Percentiles rank a stretch among this genome's conserved stretches.
Evolutionary conservation across 208 protist genomes (phyloP).

Genomic region (Trypanosoma vivax): DNA sequence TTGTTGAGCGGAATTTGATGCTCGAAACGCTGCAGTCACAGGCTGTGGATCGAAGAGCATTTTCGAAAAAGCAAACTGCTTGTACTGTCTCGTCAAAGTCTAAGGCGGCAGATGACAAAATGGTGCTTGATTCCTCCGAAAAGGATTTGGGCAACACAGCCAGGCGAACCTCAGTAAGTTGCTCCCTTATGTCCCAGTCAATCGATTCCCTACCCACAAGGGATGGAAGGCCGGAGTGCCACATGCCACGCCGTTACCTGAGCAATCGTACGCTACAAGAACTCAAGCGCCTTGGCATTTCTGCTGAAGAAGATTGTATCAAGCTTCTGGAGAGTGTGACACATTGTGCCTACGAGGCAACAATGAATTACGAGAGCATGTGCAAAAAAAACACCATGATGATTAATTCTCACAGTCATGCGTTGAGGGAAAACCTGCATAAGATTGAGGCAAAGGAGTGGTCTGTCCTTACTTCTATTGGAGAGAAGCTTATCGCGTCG

Average conservation of each 20-base stretch:
- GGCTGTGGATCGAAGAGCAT: conserved; percentile 10
- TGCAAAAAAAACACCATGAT: conserved; percentile 13
- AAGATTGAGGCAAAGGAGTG: conserved; percentile 16
- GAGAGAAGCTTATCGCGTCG: conserved; percentile 13
- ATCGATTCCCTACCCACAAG: neutral
- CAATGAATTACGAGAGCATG: conserved; percentile 6
- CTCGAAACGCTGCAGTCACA: conserved; percentile 11
- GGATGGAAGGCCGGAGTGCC: neutral
- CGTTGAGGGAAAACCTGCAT: conserved; percentile 10
- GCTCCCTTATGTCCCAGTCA: too few species aligned
- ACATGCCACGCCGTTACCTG: neutral
- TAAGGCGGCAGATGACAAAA: neutral
- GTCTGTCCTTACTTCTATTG: conserved; percentile 6
- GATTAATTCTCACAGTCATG: conserved; percentile 19
- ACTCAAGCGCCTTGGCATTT: conserved; percentile 12
- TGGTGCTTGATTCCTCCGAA: neutral
- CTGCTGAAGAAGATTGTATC: neutral
- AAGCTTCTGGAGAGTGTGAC: conserved; percentile 4
- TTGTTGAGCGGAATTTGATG: conserved; percentile 10
- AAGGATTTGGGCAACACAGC: too few species aligned
- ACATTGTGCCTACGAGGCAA: neutral
- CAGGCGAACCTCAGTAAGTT: too few species aligned
- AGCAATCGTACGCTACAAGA: conserved; percentile 2
- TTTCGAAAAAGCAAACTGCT: too few species aligned
- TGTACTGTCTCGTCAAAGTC: too few species aligned